Base-by-base conservation (phyloP, 768 basidiomycete species). In the Podaxis carcinomalis region DNA sequence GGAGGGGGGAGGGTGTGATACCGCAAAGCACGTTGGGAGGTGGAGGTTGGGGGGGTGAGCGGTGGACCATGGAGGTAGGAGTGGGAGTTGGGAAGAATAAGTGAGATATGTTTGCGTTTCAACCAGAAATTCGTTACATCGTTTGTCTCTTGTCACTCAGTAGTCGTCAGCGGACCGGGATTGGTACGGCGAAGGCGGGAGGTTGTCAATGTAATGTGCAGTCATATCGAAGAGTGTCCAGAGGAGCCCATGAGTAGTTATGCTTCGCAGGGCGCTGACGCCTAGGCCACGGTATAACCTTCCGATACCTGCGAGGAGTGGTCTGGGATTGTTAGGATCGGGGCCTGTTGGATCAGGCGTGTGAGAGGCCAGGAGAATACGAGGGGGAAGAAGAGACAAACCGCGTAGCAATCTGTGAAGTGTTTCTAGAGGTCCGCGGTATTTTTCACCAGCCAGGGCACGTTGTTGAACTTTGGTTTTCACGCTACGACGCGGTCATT, bases 401-500 rank as follows among this genome's bases (percentile, higher is more conserved):
- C 91, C 95, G 80, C 93, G 82, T 55, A 96, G 82, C 19, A 97
- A 81, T 25, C 94, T 85, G 64, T 78, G 77, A 37, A 95, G 75
- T 11, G 95, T 95, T 70, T 88, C 88, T 66, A 79, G 78, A 32
- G 88, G 80, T 55, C 88, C 83, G 57, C 92, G 86, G 63, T 87
- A 85, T 55, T 77, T 80, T 63, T 90, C 83, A 50, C 92, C 91
- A 4, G 93, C 89, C 55, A 98, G 77, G 25, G 93, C 87, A 56
- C 95, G 86, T 73, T 95, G 92, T 72, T 98, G 95, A n/a, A 95
- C 81, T 75, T 95, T 96, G 0, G 95, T 98, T 81, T 96, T 93
- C 49, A 94, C 90, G 46, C 90, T 92, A 64, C 19, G 63, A 35
- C 59, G 46, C 65, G 61, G 40, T 53, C 42, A 62, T 35, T 42